Base-by-base conservation (phyloP, 768 basidiomycete species). In the Artomyces pyxidatus region DNA sequence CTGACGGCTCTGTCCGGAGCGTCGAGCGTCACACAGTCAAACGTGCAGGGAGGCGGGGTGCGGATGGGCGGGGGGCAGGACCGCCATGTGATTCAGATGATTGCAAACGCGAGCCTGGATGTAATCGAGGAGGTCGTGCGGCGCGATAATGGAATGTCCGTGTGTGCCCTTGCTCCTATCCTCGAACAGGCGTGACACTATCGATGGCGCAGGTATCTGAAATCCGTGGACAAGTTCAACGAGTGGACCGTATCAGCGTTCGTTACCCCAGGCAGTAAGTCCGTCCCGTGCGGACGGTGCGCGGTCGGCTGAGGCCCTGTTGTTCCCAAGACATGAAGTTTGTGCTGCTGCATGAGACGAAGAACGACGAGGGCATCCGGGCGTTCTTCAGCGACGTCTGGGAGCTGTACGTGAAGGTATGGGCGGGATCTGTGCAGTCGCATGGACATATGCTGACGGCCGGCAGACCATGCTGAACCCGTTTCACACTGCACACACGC, bases 201-300 rank as follows among this genome's bases (percentile, higher is more conserved):
- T 49, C 40, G 45, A 25, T 19, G n/a, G 12, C 19, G 35, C 61
- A 98, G 96, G 87, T 97, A 97, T 66, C 74, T 97, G 49, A 95
- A 94, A 63, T 80, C 83, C 16, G 83, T 98, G 51, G 96, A 99
- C 75, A 90, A 86, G 70, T 96, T 97, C 69, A 97, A 98, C 61
- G 96, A 98, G 63, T 99, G 96, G 96, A 94, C 83, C 3, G 83
- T 98, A 17, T 98, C 96, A 14, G 92, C 89, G 26, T 98, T 97
- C 68, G 73, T 98, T 17, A 98, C 96, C 0, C 84, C 94, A 1
- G 89, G 87, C 53, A 96, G 95, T 98, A 68, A 71, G 92, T 59
- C 43, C 35, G 46, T 22, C 58, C 48, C 19, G 43, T 35, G 23
- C 35, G 32, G 27, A n/a, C 25, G 17, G 12, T 11, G 26, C 19